These are phyloP conservation scores for Coffea eugenioides DNA, from an alignment of 257 asterid species.

Conservation along the genomic window DNA sequence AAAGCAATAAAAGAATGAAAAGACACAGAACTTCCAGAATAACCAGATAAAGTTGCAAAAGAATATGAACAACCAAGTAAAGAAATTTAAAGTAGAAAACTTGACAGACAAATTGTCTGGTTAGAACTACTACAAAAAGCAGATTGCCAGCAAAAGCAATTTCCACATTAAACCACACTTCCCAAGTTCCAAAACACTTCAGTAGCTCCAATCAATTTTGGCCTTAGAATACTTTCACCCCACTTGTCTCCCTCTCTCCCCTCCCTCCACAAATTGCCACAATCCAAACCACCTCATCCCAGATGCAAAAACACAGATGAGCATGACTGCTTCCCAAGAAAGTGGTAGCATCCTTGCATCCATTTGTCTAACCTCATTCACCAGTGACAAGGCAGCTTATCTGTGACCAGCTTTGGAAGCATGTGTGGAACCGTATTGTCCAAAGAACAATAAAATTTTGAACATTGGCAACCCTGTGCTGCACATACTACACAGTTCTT, in stretches of 20 bases:
- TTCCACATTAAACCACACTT: not conserved
- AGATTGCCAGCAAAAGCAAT: not conserved
- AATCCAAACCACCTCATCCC: not conserved
- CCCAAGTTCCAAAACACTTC: not conserved
- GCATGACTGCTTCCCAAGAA: not conserved
- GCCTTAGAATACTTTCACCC: not conserved
- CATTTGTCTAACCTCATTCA: constrained; percentile 2
- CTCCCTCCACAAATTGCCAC: not conserved
- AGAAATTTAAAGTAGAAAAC: not conserved
- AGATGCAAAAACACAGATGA: not conserved
- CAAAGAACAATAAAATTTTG: not conserved
- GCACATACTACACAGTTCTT: not conserved
- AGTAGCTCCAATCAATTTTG: not conserved
- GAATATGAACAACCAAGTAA: not conserved
- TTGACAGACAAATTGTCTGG: not conserved
- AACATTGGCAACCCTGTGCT: not conserved
- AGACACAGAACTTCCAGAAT: not conserved
- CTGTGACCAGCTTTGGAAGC: not conserved
- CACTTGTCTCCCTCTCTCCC: not conserved
- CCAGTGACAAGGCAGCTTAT: not conserved
- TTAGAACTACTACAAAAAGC: not conserved
- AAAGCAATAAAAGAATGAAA: not conserved
- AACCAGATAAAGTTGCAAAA: not conserved
- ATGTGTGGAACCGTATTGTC: not conserved
- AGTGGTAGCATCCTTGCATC: not conserved